phyloP scores from a whole-genome alignment of 495 filamentous ascomycete species.

The Tetracladium marchalianum region DNA sequence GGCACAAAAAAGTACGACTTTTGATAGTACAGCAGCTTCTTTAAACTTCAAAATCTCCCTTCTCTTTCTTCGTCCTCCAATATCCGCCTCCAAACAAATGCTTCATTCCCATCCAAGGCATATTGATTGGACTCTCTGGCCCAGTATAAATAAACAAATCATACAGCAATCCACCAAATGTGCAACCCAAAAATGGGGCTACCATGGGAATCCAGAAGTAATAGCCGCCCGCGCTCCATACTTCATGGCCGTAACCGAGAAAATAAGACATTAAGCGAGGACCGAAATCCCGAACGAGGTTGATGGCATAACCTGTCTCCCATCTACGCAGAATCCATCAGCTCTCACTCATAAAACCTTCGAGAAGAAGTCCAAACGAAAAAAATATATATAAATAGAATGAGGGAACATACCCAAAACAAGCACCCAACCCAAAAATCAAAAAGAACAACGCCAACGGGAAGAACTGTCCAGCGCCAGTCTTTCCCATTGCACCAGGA shows the following conservation, averaged over 20 bases:
- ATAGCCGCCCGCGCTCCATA: conserved; percentile 42
- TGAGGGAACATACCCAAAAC: conserved; percentile 38
- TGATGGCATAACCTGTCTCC: conserved; percentile 59
- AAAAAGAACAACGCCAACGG: conserved; percentile 53
- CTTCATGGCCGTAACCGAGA: conserved; percentile 50
- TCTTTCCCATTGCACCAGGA: conserved; percentile 28
- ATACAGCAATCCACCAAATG: conserved; percentile 38
- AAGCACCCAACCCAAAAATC: conserved; percentile 55
- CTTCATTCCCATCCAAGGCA: conserved; percentile 15
- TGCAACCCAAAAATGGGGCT: conserved; percentile 31
- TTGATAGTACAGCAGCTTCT: too few species aligned
- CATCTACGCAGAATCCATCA: conserved; percentile 21
- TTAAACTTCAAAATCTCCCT: conserved; percentile 10
- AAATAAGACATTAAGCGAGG: conserved; percentile 48
- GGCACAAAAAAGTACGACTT: too few species aligned
- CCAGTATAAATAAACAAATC: conserved; percentile 45
- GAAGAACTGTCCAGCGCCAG: conserved; percentile 32
- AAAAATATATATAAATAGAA: too few species aligned
- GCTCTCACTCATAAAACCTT: not conserved
- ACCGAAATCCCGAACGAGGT: conserved; percentile 54
- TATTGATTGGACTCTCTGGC: conserved; percentile 20
- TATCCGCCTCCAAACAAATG: conserved; percentile 1
- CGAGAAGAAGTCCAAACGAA: not conserved
- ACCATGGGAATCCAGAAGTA: conserved; percentile 39
- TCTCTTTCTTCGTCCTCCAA: conserved; percentile 5